phyloP scores from a whole-genome alignment of 2,329 filamentous ascomycete genomes.

The Fusarium pseudonygamai region DNA sequence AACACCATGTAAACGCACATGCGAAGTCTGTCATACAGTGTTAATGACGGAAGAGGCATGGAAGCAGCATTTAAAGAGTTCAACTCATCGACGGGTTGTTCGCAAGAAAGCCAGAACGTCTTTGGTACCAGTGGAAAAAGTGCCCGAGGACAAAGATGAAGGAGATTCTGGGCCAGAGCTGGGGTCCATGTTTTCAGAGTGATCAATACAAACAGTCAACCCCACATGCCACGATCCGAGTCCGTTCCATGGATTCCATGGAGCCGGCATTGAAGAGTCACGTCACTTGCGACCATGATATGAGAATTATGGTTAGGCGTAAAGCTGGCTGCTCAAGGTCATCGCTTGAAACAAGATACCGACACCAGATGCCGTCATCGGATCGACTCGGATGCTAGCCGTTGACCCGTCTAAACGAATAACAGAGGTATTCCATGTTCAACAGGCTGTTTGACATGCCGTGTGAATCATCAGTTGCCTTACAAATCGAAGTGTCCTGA shows the following conservation, averaged over 20 bases:
- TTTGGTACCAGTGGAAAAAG: slow-evolving; percentile 46
- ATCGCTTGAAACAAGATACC: neutral
- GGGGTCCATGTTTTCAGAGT: slow-evolving; percentile 42
- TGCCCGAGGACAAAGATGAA: slow-evolving; percentile 10
- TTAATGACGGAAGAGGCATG: slow-evolving; percentile 63
- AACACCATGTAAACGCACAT: slow-evolving; percentile 67
- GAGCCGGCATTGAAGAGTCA: neutral
- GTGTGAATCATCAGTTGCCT: neutral
- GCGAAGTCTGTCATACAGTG: slow-evolving; percentile 76
- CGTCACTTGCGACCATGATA: neutral
- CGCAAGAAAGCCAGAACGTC: slow-evolving; percentile 51
- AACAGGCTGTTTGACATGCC: neutral
- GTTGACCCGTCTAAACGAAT: neutral
- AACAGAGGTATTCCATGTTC: neutral
- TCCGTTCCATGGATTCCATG: neutral
- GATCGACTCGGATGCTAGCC: neutral
- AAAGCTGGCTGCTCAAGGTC: neutral
- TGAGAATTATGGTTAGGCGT: neutral
- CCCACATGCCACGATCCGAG: neutral
- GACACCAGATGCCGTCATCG: neutral
- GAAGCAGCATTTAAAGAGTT: slow-evolving; percentile 52
- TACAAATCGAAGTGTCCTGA: neutral
- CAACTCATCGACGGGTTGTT: slow-evolving; percentile 47
- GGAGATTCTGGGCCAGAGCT: slow-evolving; percentile 43
- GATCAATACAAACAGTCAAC: slow-evolving; percentile 2